Conservation (phyloP, 352 stramenopile species). For the Plasmopara viticola region DNA sequence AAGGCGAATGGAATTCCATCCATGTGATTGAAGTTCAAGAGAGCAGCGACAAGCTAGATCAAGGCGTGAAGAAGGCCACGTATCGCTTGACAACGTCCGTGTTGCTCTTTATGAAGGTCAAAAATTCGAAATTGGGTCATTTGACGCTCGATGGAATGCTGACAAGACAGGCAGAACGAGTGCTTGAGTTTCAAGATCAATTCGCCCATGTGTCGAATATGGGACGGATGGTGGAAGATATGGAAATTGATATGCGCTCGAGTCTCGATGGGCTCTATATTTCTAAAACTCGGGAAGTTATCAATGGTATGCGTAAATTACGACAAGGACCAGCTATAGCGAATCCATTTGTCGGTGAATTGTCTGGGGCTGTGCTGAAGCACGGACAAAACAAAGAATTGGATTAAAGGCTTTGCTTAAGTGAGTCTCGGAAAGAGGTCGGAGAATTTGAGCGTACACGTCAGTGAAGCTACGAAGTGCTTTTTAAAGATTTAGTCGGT, state of each 20-base stretch:
- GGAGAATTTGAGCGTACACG: too few relatives aligned
- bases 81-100: constrained; percentile 93
- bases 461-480: too few relatives aligned
- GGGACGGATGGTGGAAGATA: constrained; percentile 93
- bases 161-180: constrained; percentile 77
- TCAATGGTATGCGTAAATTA: constrained; percentile 88
- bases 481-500: too few relatives aligned
- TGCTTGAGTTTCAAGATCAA: constrained; percentile 64
- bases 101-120: constrained; percentile 87
- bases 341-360: constrained; percentile 73
- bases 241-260: constrained; percentile 92
- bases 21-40: constrained; percentile 92
- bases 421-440: too few relatives aligned
- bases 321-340: constrained; percentile 48
- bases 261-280: constrained; percentile 93
- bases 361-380: constrained; percentile 65
- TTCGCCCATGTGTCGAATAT: constrained; percentile 91
- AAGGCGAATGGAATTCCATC: constrained; percentile 91
- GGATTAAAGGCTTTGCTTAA: constrained; percentile 5
- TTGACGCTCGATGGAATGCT: constrained; percentile 89
- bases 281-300: constrained; percentile 92
- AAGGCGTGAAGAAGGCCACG: constrained; percentile 48
- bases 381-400: constrained; percentile 54
- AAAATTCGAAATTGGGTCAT: constrained; percentile 67
- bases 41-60: constrained; percentile 19